Percentiles rank a stretch among this genome's conserved stretches.
Evolutionary conservation across 176 grass and related monocot genomes (phyloP).

Genomic region (Oryza officinalis): DNA sequence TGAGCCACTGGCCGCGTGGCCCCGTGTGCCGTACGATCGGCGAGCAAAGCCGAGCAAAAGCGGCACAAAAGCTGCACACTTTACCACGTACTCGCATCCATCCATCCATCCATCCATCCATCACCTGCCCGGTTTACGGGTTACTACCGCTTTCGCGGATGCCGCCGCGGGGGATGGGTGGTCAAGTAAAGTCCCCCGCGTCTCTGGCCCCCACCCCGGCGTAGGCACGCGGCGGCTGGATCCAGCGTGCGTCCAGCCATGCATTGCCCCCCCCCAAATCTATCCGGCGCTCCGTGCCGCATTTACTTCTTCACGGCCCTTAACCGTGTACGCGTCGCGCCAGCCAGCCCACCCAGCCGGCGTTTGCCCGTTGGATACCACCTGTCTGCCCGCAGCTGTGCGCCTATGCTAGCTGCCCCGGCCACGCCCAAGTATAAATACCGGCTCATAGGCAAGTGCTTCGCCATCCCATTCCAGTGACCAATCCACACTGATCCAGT

Average conservation of each 20-base stretch:
- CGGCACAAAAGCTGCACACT: neutral
- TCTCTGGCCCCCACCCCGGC: neutral
- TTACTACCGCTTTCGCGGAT: slow-evolving; percentile 17
- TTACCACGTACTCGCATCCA: neutral
- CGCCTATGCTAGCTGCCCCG: no score
- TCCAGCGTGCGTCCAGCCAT: slow-evolving; percentile 41
- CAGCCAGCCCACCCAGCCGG: neutral
- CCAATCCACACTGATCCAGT: neutral
- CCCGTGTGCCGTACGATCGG: neutral
- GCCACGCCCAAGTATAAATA: slow-evolving; percentile 32
- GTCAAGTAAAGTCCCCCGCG: slow-evolving; percentile 23
- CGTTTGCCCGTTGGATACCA: slow-evolving; percentile 36
- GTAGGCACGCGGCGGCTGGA: slow-evolving; percentile 22
- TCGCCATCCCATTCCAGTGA: slow-evolving; percentile 4
- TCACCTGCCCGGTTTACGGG: neutral
- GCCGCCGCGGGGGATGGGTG: slow-evolving; percentile 12
- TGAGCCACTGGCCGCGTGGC: neutral
- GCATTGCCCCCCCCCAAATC: neutral
- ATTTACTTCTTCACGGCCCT: slow-evolving; percentile 3
- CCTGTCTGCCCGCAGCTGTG: neutral
- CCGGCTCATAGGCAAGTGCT: neutral
- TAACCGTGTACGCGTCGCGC: neutral
- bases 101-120: neutral
- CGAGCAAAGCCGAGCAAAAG: neutral
- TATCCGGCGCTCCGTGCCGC: neutral